A percentile compares a stretch with the other conserved stretches of the same genome.
Evolutionary conservation across 768 basidiomycete species (phyloP).

Genomic region (Leccinum barrowsii): DNA sequence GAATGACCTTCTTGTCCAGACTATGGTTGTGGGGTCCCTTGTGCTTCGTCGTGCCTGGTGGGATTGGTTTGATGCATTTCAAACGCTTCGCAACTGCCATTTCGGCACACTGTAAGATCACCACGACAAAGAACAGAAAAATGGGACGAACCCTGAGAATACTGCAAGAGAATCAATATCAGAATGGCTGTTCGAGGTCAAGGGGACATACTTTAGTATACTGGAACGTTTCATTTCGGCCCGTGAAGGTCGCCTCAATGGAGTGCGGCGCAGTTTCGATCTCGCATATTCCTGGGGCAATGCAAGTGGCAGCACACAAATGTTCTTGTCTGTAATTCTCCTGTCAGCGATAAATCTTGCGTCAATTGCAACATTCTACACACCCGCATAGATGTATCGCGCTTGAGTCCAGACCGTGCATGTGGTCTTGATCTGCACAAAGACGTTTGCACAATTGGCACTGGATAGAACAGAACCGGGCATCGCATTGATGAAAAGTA

Average conservation of each 20-base stretch:
- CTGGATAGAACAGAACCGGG: constrained; percentile 47
- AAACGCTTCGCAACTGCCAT: no score
- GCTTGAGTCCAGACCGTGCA: constrained; percentile 44
- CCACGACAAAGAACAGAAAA: no score
- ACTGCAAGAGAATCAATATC: background rate
- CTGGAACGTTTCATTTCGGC: constrained; percentile 56
- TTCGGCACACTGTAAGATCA: no score
- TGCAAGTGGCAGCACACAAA: constrained; percentile 37
- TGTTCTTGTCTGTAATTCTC: constrained; percentile 46
- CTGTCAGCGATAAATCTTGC: background rate
- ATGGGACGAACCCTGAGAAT: no score
- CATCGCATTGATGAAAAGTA: constrained; percentile 46
- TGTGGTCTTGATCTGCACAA: constrained; percentile 36
- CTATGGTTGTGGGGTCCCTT: constrained; percentile 48
- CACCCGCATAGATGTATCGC: constrained; percentile 58
- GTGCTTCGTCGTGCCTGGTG: constrained; percentile 28
- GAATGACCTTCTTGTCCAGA: constrained; percentile 41
- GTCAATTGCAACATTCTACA: background rate
- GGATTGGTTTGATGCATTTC: no score
- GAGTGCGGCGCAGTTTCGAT: constrained; percentile 58
- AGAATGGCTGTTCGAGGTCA: background rate
- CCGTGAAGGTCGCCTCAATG: constrained; percentile 59
- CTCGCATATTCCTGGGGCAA: constrained; percentile 34
- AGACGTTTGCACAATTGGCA: constrained; percentile 45
- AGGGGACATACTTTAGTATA: constrained; percentile 52